Evolutionary conservation across 2,329 filamentous ascomycete species (phyloP).

Genomic region (Colletotrichum sp.): DNA sequence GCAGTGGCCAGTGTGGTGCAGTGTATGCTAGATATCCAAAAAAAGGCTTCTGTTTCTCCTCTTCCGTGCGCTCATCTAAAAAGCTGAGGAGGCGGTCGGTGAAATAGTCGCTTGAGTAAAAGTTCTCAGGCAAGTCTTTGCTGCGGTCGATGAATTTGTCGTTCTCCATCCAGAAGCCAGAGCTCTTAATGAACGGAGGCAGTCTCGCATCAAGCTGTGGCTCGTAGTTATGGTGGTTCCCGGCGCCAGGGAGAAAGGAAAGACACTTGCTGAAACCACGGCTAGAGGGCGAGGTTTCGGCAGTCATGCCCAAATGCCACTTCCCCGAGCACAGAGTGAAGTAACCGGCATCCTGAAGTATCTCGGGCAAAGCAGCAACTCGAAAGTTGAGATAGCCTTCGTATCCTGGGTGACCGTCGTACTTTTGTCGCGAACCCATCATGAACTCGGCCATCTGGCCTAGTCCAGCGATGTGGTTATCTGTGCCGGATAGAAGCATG

Average conservation of each 20-base stretch:
- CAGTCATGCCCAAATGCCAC: conserved; percentile 66
- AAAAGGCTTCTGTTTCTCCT: neutral
- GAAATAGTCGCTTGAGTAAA: neutral
- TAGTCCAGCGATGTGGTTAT: conserved; percentile 64
- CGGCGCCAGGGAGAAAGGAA: conserved; percentile 65
- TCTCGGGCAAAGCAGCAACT: conserved; percentile 62
- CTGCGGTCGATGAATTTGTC: neutral
- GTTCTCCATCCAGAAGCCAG: neutral
- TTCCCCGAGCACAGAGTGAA: conserved; percentile 67
- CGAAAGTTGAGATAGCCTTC: conserved; percentile 68
- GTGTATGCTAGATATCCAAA: conserved; percentile 52
- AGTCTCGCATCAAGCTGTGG: neutral
- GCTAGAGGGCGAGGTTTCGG: conserved; percentile 58
- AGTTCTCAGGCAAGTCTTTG: neutral
- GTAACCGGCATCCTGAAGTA: conserved; percentile 64
- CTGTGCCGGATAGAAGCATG: conserved; percentile 60
- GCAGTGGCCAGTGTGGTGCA: conserved; percentile 59
- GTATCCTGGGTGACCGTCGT: conserved; percentile 61
- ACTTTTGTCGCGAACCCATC: conserved; percentile 44
- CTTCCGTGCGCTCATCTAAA: neutral
- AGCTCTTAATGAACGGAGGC: neutral
- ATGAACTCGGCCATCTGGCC: conserved; percentile 62
- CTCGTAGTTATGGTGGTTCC: conserved; percentile 50
- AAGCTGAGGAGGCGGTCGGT: neutral
- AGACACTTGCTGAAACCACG: conserved; percentile 66